Base-by-base conservation (phyloP, 2,329 filamentous ascomycete genomes). In the Septoria petroselini region DNA sequence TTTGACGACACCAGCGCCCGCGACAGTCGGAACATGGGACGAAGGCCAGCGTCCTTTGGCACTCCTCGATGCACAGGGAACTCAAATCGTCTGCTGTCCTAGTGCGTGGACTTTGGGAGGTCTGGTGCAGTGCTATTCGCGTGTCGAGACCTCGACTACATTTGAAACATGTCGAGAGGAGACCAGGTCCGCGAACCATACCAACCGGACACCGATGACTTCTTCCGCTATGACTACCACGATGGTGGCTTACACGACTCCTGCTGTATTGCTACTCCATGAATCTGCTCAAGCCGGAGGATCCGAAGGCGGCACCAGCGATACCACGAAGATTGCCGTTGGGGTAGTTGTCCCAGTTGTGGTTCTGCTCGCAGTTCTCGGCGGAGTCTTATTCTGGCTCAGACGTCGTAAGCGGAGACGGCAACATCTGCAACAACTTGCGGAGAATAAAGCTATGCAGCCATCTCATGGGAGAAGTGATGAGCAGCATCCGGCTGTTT, bases 201-300 rank as follows among this genome's bases (percentile, higher is more conserved):
- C 42, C 9, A 45, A 45, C 15, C 3, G 8, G 7, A 17, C 30
- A 9, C 42, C 31, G 8, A 25, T 17, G 14, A n/a, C 18, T 7
- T 25, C 29, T n/a, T n/a, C n/a, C n/a, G n/a, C n/a, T 12, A 31
- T 17, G 6, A 27, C 19, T 12, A 35, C 29, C 5, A 45, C 42
- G 18, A 29, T 45, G 12, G 39, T 41, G n/a, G 46, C 46, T 2
- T 49, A 49, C 18, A 49, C 46, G 27, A 49, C 46, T 21, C 38
- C 46, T 38, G 46, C 46, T 4, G 21, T 49, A n/a, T 18, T 49
- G 7, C 31, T 49, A 23, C 15, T 42, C 18, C 31, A 42, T 17
- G 39, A 41, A 7, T 29, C 30, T 7, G 18, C 21, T 12, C 25
- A 14, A n/a, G 19, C 18, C n/a, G 18, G 30, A 9, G 34, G 43